Evolutionary conservation across 1,284 basidiomycete genomes (phyloP).

Genomic region (Tilletia horrida): DNA sequence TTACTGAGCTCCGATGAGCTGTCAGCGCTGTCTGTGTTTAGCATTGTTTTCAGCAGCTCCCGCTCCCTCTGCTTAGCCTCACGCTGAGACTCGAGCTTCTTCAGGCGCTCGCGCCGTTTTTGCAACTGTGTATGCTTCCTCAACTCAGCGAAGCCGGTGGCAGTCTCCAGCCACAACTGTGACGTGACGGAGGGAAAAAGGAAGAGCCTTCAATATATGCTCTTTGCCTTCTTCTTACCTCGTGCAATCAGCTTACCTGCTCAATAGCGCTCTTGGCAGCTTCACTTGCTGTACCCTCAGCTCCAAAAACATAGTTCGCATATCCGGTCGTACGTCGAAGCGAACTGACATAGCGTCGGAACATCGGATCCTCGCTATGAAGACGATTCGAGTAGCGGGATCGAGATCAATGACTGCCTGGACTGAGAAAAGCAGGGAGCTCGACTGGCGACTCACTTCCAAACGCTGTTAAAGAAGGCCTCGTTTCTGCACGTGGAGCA

Average conservation of each 20-base stretch:
- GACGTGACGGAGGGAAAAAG: too few relatives aligned
- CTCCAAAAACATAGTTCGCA: neutral
- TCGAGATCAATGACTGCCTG: too few relatives aligned
- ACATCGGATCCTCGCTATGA: neutral
- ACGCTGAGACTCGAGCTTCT: neutral
- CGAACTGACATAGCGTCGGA: neutral
- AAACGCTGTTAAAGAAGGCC: neutral
- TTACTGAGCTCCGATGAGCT: constrained; percentile 2
- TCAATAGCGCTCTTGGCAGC: neutral
- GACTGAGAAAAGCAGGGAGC: too few relatives aligned
- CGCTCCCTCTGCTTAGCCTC: neutral
- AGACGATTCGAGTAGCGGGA: too few relatives aligned
- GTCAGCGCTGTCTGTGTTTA: neutral
- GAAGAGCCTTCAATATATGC: neutral
- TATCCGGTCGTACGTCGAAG: neutral
- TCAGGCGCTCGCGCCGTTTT: constrained; percentile 9
- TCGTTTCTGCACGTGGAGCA: constrained; percentile 8
- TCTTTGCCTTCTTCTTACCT: neutral
- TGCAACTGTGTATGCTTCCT: neutral
- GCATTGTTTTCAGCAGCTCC: neutral
- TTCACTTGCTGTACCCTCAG: constrained; percentile 2
- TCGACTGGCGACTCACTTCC: too few relatives aligned
- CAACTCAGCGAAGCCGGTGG: neutral
- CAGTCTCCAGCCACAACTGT: constrained; percentile 5
- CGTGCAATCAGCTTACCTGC: neutral